Percentiles rank a stretch among this genome's conserved stretches.
Evolutionary conservation across 805 yeast species (phyloP).

Genomic region (Candida piceae): DNA sequence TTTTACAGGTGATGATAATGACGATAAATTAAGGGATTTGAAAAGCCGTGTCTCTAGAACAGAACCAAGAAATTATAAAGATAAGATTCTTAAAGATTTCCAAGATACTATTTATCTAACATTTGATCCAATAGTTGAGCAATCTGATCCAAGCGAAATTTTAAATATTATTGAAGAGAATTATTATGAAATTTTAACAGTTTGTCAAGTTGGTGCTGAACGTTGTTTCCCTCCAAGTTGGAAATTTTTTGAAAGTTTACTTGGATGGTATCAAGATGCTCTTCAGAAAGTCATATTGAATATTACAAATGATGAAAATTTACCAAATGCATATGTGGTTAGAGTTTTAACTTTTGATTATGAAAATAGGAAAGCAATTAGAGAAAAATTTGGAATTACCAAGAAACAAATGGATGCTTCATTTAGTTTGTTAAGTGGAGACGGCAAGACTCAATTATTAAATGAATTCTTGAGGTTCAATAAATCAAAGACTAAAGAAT

Average conservation of each 20-base stretch:
- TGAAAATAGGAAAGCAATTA: conserved; percentile 52
- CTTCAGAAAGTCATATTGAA: conserved; percentile 59
- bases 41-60: conserved; percentile 39
- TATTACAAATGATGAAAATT: conserved; percentile 41
- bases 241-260: conserved; percentile 61
- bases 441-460: conserved; percentile 64
- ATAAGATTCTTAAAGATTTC: conserved; percentile 54
- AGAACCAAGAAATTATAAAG: conserved; percentile 52
- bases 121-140: conserved; percentile 59
- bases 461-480: conserved; percentile 75
- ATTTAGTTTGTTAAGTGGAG: conserved; percentile 50
- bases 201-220: conserved; percentile 55
- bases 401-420: conserved; percentile 43
- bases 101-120: conserved; percentile 59
- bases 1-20: conserved; percentile 6
- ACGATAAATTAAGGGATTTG: conserved; percentile 11
- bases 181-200: conserved; percentile 73
- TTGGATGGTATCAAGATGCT: conserved; percentile 61
- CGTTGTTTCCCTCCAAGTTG: conserved; percentile 67
- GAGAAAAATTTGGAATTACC: conserved; percentile 43
- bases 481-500: conserved; percentile 70
- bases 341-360: conserved; percentile 74
- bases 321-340: conserved; percentile 72
- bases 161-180: conserved; percentile 66
- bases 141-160: conserved; percentile 42